Percentiles rank a stretch among this genome's conserved stretches.
Conservation (phyloP, 805 yeast genomes). For the Cyberlindnera xishuangbannaensis region DNA sequence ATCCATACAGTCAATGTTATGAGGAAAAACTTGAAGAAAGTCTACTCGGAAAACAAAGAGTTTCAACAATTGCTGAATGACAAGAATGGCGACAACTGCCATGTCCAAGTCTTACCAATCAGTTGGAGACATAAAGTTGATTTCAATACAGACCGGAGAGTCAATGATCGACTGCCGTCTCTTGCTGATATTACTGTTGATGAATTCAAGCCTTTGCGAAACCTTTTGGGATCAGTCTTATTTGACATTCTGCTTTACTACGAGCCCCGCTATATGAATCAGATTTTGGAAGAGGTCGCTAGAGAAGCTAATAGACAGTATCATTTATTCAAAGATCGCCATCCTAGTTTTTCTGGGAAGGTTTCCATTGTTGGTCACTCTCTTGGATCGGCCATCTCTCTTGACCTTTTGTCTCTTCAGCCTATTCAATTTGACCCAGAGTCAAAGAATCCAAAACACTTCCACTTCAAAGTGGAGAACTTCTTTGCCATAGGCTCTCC, state of each 20-base stretch:
- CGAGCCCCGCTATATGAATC: slow-evolving; percentile 59
- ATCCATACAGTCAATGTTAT: slow-evolving; percentile 74
- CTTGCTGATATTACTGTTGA: slow-evolving; percentile 69
- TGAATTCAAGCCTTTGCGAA: slow-evolving; percentile 71
- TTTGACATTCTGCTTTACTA: slow-evolving; percentile 77
- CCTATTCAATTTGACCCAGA: slow-evolving; percentile 17
- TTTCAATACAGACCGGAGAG: slow-evolving; percentile 45
- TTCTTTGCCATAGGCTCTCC: slow-evolving; percentile 88
- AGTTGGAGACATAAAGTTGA: slow-evolving; percentile 83
- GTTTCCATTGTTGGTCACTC: slow-evolving; percentile 89
- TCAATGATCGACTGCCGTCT: slow-evolving; percentile 48
- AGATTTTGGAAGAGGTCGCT: slow-evolving; percentile 58
- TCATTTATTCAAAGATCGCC: slow-evolving; percentile 47
- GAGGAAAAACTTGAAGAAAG: slow-evolving; percentile 46
- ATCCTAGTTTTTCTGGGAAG: slow-evolving; percentile 74
- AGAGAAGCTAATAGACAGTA: slow-evolving; percentile 59
- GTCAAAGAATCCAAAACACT: slow-evolving; percentile 31
- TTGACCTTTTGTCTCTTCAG: slow-evolving; percentile 63
- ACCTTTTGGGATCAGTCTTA: slow-evolving; percentile 78
- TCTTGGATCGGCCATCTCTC: slow-evolving; percentile 77
- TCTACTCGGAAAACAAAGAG: slow-evolving; percentile 36
- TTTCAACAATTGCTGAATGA: slow-evolving; percentile 35
- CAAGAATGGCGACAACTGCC: slow-evolving; percentile 38
- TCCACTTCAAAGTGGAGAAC: slow-evolving; percentile 69
- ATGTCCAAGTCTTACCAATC: slow-evolving; percentile 82